Base-by-base conservation (phyloP, 352 stramenopile species). In the Elongisporangium prolatum region DNA sequence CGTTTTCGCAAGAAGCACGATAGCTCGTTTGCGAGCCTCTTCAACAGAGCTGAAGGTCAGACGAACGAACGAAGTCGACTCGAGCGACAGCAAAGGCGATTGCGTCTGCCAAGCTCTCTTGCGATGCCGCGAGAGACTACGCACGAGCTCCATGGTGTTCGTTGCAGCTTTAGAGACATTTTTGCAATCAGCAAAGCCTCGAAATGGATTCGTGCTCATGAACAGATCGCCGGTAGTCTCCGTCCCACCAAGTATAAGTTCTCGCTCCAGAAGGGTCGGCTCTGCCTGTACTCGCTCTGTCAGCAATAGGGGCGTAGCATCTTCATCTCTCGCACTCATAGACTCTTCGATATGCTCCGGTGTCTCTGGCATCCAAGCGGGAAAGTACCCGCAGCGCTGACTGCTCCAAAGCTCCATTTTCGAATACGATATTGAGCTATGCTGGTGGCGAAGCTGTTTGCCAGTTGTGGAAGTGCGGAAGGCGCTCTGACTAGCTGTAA, bases 1-100 rank as follows among this genome's bases (percentile, higher is more conserved):
- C 4, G 85, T 94, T 61, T 91, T 91, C 48, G 75, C 75, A 11
- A 92, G 49, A 20, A 94, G 63, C 57, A 92, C 54, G 20, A 92
- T 54, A 11, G 80, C 80, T 18, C 85, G 80, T 18, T 82, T 77
- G 7, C 81, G 67, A 0, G 85, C 85, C 52, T 94, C 82, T 8
- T 86, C 68, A 8, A 86, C 67, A n/a, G 79, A 88, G 24, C 77
- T 68, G 59, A 91, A 94, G 3, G 76, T 88, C 14, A 94, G 56
- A 6, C 80, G 70, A 20, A 94, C 76, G 25, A 93, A 80, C 0
- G 85, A 80, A 5, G 71, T 82, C 1, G 63, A 21, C 2, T 86
- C 75, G 0, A 69, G 60, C 0, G 38, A 40, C 8, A 67, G 22
- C n/a, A 68, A 34, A 3, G 67, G 21, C n/a, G 54, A 17, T 24